These are phyloP conservation scores for Cutaneotrichosporon daszewskae DNA, from an alignment of 1,284 basidiomycete species.

Conservation along the genomic window DNA sequence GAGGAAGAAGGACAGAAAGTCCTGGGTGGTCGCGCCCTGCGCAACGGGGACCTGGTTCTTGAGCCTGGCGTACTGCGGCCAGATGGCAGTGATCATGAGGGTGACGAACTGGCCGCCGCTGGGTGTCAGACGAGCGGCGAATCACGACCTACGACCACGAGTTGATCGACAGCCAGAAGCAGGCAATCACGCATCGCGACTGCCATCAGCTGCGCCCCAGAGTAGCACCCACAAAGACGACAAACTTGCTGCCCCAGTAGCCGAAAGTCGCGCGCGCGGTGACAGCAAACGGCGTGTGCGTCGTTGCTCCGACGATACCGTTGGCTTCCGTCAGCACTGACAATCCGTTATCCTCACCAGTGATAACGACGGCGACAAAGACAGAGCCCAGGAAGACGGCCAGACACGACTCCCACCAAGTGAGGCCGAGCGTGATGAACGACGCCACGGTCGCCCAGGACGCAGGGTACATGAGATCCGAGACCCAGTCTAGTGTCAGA, in stretches of 20 bases:
- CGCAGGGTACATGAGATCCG: slow-evolving; percentile 35
- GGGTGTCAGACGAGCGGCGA: slow-evolving; percentile 12
- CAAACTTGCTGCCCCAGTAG: slow-evolving; percentile 52
- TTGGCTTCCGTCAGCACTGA: slow-evolving; percentile 41
- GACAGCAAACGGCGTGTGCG: slow-evolving; percentile 62
- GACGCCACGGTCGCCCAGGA: slow-evolving; percentile 35
- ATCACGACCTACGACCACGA: slow-evolving; percentile 41
- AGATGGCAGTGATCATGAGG: slow-evolving; percentile 22
- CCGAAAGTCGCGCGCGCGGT: slow-evolving; percentile 68
- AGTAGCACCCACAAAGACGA: slow-evolving; percentile 56
- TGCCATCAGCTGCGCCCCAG: background rate
- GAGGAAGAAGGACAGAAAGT: slow-evolving; percentile 60
- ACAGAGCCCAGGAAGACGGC: slow-evolving; percentile 10
- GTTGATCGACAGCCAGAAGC: slow-evolving; percentile 67
- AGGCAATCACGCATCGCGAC: slow-evolving; percentile 52
- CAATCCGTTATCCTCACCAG: slow-evolving; percentile 1
- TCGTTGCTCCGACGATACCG: slow-evolving; percentile 62
- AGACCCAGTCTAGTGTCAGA: slow-evolving; percentile 30
- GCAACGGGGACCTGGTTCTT: slow-evolving; percentile 18
- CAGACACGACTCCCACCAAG: slow-evolving; percentile 33
- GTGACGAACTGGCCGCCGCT: slow-evolving; percentile 25
- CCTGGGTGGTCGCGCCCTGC: slow-evolving; percentile 43
- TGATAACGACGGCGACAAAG: slow-evolving; percentile 7
- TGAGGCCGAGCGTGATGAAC: slow-evolving; percentile 34
- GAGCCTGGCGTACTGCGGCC: slow-evolving; percentile 19